Evolutionary conservation across 768 basidiomycete species (phyloP), one percentile per base, ranked within the genome.

Genomic region (Pulveroboletus ravenelii): DNA sequence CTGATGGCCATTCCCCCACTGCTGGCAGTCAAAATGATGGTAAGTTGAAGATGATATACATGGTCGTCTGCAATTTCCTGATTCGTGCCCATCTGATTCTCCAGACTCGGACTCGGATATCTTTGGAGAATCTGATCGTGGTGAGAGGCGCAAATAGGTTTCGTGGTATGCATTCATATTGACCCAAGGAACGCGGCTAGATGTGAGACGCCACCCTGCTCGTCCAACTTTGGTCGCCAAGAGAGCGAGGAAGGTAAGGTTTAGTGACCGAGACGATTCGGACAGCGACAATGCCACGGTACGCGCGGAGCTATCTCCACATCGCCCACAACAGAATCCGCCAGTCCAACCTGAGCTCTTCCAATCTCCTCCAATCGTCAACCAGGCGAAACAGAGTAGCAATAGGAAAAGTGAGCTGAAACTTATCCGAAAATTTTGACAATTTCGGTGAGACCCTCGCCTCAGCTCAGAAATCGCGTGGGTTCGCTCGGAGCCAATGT

Each of bases 21-120:
- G 1, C 42, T 17, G 34, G 27, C 27, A 49, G 46, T 44, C 59
- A 41, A 35, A 20, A 46, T 25, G 48, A 55, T 4, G 52, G 56
- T 15, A 30, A 56, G 56, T 64, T 18, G 14, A 45, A 36, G 31
- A n/a, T 25, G 17, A 13, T 37, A 5, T 20, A n/a, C 27, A 29
- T 27, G 13, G 15, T 18, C 23, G 6, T 14, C 10, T 41, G 43
- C 41, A 7, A 12, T 29, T 18, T 38, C 30, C 46, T 45, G 32
- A 56, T 25, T n/a, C 17, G 25, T 6, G 9, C 14, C 15, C 17
- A 40, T 39, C 25, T 36, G 17, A 32, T 39, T 45, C 42, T 45
- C 23, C 43, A 62, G 62, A 54, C 41, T 59, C 62, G 29, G 63
- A 55, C 31, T 45, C 57, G 20, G 54, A 48, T 3, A 17, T n/a